Percentiles rank a stretch among this genome's conserved stretches.
Conservation (phyloP, 2,329 filamentous ascomycete genomes). For the Fusarium udum region DNA sequence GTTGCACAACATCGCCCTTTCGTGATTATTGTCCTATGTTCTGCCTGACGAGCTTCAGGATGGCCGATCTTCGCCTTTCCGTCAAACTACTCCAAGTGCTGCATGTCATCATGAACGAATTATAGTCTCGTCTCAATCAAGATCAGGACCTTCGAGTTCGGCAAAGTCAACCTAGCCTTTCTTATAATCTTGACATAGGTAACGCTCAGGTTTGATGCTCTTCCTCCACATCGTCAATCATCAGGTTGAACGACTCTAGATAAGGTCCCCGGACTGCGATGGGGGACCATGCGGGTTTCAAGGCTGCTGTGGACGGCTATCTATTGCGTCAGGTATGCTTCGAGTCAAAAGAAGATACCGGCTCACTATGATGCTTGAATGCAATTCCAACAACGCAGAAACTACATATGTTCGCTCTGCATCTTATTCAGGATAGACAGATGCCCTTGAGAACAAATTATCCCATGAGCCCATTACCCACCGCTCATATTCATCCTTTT, state of each 20-base stretch:
- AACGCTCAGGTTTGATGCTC: rapidly evolving
- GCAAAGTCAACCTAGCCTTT: too few relatives aligned
- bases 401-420: rapidly evolving
- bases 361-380: rapidly evolving
- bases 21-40: too few relatives aligned
- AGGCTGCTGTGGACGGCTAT: rapidly evolving
- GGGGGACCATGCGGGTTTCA: not conserved
- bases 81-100: rapidly evolving
- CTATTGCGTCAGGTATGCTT: rapidly evolving
- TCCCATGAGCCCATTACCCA: not conserved
- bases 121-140: rapidly evolving
- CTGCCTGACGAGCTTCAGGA: not conserved
- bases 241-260: not conserved
- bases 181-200: rapidly evolving
- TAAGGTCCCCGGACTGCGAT: rapidly evolving
- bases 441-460: not conserved
- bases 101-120: not conserved
- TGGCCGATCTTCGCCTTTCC: not conserved
- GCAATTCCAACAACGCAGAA: rapidly evolving
- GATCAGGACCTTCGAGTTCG: rapidly evolving
- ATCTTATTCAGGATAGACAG: not conserved
- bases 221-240: rapidly evolving
- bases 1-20: too few relatives aligned
- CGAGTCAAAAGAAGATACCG: rapidly evolving
- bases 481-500: not conserved